Evolutionary conservation across 1,284 basidiomycete genomes (phyloP), one percentile per base, ranked within the genome.

Genomic region (Ganoderma boninense): DNA sequence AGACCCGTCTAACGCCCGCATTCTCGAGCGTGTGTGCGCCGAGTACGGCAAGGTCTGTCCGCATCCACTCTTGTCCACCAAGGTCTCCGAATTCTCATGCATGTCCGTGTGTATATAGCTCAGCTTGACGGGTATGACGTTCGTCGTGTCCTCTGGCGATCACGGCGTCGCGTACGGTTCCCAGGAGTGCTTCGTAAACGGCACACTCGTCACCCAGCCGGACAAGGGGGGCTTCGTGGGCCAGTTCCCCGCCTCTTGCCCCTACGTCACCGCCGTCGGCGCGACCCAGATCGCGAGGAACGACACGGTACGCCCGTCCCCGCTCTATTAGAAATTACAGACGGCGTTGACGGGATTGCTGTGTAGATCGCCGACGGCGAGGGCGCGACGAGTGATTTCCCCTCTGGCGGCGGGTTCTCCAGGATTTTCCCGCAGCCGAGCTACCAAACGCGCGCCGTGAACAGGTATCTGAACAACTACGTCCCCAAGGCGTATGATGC

Each of bases 61-160:
- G 92, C 62, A 89, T 32, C 18, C 29, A 18, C 16, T 10, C 29
- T 57, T 57, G 29, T 32, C 6, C 14, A 20, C 29, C 2, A 20
- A 16, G 29, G 7, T 5, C 2, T 32, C 14, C 6, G 16, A 57
- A 32, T 16, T 35, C 54, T 57, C 16, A 35, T 57, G 1, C 5
- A 8, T 66, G 69, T 20, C 32, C 32, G 10, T 18, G 14, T n/a
- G 5, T 35, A 32, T 35, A 57, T 35, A 71, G 73, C 80, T 88
- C 79, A 70, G 84, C 73, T 74, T 86, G 23, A 81, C 84, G 80
- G 86, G 85, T 38, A 69, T 85, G 4, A 87, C 89, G 1, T 74
- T 90, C 13, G 75, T 90, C 57, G 89, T 83, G 71, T 84, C 84
- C 56, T 87, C 86, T 13, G 89, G 88, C 2, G 87, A 78, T 56